Percentiles rank a stretch among this genome's conserved stretches.
Conservation (phyloP, 108 stramenopile genomes). For the Cylindrotheca fusiformis region DNA sequence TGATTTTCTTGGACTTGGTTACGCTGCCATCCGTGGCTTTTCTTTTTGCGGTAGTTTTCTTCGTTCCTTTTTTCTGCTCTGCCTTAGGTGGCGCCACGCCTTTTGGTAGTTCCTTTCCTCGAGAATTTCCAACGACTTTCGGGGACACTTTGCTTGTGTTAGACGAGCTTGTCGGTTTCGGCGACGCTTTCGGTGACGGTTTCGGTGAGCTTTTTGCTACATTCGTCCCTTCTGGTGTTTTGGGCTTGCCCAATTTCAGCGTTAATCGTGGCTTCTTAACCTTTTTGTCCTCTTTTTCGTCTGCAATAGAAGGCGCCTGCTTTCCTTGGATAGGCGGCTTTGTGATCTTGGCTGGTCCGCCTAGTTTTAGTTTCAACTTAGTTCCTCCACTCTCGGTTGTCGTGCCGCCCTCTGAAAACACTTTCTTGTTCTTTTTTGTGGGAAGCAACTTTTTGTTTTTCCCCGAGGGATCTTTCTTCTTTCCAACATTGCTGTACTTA, state of each 20-base stretch:
- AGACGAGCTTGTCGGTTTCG: constrained; percentile 13
- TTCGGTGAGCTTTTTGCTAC: background rate
- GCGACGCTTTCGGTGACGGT: constrained; percentile 36
- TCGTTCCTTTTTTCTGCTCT: constrained; percentile 11
- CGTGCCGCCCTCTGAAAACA: background rate
- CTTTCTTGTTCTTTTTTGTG: constrained; percentile 18
- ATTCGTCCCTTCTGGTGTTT: background rate
- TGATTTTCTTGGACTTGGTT: constrained; percentile 11
- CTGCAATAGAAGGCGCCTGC: constrained; percentile 7
- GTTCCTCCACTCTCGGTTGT: constrained; percentile 1
- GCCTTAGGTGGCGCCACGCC: constrained; percentile 23
- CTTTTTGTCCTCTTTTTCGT: background rate
- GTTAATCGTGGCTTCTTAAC: constrained; percentile 36
- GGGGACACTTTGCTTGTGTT: constrained; percentile 40
- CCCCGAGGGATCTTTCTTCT: constrained; percentile 2
- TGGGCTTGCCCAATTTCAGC: constrained; percentile 22
- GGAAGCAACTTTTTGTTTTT: constrained; percentile 6
- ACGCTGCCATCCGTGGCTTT: constrained; percentile 1
- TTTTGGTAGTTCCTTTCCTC: constrained; percentile 54
- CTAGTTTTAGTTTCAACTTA: constrained; percentile 24
- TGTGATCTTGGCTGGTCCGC: constrained; percentile 4
- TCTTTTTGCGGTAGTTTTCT: constrained; percentile 16
- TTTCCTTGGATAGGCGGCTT: constrained; percentile 20
- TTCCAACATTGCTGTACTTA: constrained; percentile 53
- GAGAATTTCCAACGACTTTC: constrained; percentile 36